Percentiles rank a stretch among this genome's conserved stretches.
These are phyloP conservation scores for Penicillium sp. DNA, from an alignment of 2,329 filamentous ascomycete genomes.

Conservation along the genomic window DNA sequence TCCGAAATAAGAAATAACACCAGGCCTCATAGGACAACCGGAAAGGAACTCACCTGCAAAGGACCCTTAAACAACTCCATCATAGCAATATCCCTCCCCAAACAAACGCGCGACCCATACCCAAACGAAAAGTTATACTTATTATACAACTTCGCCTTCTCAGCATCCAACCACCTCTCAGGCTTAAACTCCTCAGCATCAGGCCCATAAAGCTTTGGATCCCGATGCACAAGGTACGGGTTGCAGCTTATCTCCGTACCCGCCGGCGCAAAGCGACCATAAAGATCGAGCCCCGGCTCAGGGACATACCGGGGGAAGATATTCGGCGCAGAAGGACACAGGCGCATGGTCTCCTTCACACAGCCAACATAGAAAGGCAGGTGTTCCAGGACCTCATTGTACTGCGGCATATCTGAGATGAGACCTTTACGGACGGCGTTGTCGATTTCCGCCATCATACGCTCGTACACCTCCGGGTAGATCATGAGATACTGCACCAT, in stretches of 20 bases:
- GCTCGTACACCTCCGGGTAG: slow-evolving; percentile 41
- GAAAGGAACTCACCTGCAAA: slow-evolving; percentile 25
- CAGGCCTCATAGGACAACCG: neutral
- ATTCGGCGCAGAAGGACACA: slow-evolving; percentile 51
- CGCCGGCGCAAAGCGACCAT: slow-evolving; percentile 39
- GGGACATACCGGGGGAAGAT: slow-evolving; percentile 49
- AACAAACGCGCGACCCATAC: slow-evolving; percentile 48
- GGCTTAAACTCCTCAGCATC: slow-evolving; percentile 42
- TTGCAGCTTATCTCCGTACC: slow-evolving; percentile 48
- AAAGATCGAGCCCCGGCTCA: slow-evolving; percentile 37
- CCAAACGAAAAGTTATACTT: slow-evolving; percentile 53
- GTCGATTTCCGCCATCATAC: slow-evolving; percentile 49
- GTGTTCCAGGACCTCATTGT: slow-evolving; percentile 42
- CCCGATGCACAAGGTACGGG: slow-evolving; percentile 48
- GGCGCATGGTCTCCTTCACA: slow-evolving; percentile 50
- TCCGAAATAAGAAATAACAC: neutral
- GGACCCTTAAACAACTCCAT: slow-evolving; percentile 53
- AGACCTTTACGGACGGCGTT: slow-evolving; percentile 31
- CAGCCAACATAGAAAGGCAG: slow-evolving; percentile 51
- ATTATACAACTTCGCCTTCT: slow-evolving; percentile 42
- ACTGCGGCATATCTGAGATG: slow-evolving; percentile 36
- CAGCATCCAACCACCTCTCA: slow-evolving; percentile 40
- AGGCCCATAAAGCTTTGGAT: slow-evolving; percentile 40
- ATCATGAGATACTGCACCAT: slow-evolving; percentile 45
- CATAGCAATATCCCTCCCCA: slow-evolving; percentile 51